Evolutionary conservation across 208 protist species (phyloP).

Genomic region (Wallacemonas sp.): DNA sequence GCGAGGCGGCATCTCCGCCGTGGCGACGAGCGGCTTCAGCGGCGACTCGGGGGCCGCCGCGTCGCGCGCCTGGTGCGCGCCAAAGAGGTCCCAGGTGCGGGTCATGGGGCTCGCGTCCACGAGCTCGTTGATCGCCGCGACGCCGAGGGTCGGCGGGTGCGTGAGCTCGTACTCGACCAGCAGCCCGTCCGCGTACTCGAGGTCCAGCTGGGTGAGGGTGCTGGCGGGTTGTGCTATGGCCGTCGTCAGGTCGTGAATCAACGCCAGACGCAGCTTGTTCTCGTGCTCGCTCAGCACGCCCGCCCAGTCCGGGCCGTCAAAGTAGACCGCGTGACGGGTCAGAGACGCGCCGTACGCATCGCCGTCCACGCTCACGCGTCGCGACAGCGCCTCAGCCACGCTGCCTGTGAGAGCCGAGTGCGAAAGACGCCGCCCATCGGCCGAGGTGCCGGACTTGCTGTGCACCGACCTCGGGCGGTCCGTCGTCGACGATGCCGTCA

Average conservation of each 20-base stretch:
- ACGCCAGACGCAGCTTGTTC: constrained; percentile 4
- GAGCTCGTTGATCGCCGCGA: not conserved
- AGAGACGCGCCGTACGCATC: not conserved
- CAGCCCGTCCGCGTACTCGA: constrained; percentile 16
- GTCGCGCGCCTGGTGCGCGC: not conserved
- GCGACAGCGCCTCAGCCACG: not conserved
- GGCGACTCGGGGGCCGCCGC: not conserved
- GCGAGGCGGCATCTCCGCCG: not conserved
- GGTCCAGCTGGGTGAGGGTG: not conserved
- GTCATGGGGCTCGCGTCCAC: constrained; percentile 4
- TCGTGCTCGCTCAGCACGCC: not conserved
- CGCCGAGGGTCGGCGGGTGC: not conserved
- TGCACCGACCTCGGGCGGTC: not conserved
- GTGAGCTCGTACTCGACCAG: constrained; percentile 11
- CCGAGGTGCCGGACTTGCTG: not conserved
- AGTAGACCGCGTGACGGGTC: constrained; percentile 14
- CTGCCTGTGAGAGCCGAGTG: constrained; percentile 1
- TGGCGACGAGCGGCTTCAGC: constrained; percentile 2
- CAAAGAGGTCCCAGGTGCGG: constrained; percentile 5
- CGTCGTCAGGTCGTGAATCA: not conserved
- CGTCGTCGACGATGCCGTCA: not conserved
- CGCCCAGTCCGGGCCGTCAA: constrained; percentile 3
- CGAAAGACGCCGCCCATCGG: not conserved
- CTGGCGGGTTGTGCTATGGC: not conserved
- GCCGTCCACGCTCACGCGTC: not conserved